Evolutionary conservation across 768 basidiomycete genomes (phyloP).

Genomic region (Cystobasidium ongulense): DNA sequence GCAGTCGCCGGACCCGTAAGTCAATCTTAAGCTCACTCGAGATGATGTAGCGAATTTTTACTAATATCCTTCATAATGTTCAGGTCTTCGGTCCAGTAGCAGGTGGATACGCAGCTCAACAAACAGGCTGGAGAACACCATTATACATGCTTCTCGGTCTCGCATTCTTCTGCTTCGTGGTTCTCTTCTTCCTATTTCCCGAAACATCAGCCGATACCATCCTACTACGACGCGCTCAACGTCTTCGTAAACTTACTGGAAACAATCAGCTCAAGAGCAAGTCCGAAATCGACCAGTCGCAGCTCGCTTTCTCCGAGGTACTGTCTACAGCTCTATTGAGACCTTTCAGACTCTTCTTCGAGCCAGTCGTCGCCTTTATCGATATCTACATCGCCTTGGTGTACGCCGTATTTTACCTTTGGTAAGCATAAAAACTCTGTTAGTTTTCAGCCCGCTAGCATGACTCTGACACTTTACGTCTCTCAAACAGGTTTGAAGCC

Average conservation of each 20-base stretch:
- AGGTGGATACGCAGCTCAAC: conserved; percentile 44
- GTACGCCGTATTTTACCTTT: too few species aligned
- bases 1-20: conserved; percentile 11
- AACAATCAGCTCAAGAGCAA: conserved; percentile 43
- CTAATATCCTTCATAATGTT: neutral
- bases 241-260: conserved; percentile 46
- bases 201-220: conserved; percentile 46
- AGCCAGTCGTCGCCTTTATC: conserved; percentile 34
- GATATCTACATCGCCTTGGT: conserved; percentile 32
- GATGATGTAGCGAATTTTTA: too few species aligned
- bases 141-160: conserved; percentile 45
- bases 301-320: neutral
- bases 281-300: conserved; percentile 41
- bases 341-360: conserved; percentile 33
- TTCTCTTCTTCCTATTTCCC: conserved; percentile 44
- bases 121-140: conserved; percentile 46
- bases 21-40: neutral
- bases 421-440: too few species aligned
- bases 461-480: neutral
- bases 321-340: conserved; percentile 25
- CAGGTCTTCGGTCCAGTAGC: conserved; percentile 40
- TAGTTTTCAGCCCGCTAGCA: neutral
- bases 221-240: conserved; percentile 45
- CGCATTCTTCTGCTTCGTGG: conserved; percentile 39
- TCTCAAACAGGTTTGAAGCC: conserved; percentile 33